Percentiles rank a stretch among this genome's conserved stretches.
These are phyloP conservation scores for Trichophyton mentagrophytes DNA, from an alignment of 2,329 filamentous ascomycete genomes.

Conservation along the genomic window DNA sequence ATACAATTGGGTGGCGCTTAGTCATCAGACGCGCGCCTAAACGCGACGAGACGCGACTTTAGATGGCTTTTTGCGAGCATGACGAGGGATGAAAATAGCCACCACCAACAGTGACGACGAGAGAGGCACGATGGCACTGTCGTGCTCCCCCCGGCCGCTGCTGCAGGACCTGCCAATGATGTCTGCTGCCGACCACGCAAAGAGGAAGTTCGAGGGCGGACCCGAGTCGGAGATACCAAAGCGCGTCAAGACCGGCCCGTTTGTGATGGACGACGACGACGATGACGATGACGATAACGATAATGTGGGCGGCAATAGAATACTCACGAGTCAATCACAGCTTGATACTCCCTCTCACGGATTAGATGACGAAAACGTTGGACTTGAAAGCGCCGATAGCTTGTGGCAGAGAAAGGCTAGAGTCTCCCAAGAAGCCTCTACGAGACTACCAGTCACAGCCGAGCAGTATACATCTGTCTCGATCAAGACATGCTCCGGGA, in stretches of 20 bases:
- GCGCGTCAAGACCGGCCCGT: slow-evolving; percentile 31
- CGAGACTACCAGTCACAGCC: neutral
- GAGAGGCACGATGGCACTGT: slow-evolving; percentile 6
- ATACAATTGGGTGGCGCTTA: neutral
- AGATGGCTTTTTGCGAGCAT: neutral
- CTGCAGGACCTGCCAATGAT: neutral
- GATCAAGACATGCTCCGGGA: slow-evolving; percentile 39
- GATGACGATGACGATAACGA: slow-evolving; percentile 30
- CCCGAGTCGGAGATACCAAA: slow-evolving; percentile 23
- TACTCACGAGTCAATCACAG: neutral
- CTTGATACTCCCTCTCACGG: neutral
- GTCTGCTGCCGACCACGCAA: slow-evolving; percentile 19
- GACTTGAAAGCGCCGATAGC: neutral
- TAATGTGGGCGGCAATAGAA: slow-evolving; percentile 16
- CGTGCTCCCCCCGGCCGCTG: slow-evolving; percentile 1
- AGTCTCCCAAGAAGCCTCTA: neutral
- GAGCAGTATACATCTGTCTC: slow-evolving; percentile 15
- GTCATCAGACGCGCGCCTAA: neutral
- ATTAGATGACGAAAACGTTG: neutral
- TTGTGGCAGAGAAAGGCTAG: neutral
- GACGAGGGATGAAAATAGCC: neutral
- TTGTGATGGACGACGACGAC: slow-evolving; percentile 31
- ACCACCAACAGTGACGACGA: neutral
- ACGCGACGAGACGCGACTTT: neutral
- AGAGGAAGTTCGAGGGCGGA: slow-evolving; percentile 26